Evolutionary conservation across 225 moss, liverwort and hornwort species (phyloP), one percentile per base, ranked within the genome.

Genomic region (Marchantia polymorpha): DNA sequence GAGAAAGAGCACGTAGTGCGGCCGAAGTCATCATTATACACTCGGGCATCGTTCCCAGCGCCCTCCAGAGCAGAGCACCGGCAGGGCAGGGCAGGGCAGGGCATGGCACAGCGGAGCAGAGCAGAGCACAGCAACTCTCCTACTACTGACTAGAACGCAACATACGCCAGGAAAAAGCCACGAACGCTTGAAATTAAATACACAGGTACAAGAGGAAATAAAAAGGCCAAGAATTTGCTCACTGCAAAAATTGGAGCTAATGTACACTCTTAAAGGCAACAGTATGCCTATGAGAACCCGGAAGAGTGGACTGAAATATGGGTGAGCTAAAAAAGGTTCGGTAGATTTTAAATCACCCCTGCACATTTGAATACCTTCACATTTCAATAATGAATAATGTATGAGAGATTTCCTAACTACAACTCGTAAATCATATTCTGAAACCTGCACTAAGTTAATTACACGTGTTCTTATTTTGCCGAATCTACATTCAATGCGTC

Each of bases 231-330:
- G 67, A 68, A 74, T 75, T 66, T 73, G 71, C 65, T 77, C 76
- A 55, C 48, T 74, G 70, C 70, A 58, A 77, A 65, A 64, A 72
- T 69, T 71, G 80, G 80, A 80, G 72, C 54, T 76, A 81, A 59
- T 72, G 72, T 84, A 84, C 84, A 81, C 81, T 81, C 77, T 73
- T 73, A 17, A n/a, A 74, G 72, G 51, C 30, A 27, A 49, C 27
- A 20, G 65, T 58, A 60, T 63, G 39, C 78, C 55, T 22, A 3
- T n/a, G 27, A 46, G 17, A 31, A 54, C 75, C 46, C 23, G 73
- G 68, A 27, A 30, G 25, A 69, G 19, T 30, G 68, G 69, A 69
- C 79, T 69, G 60, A 58, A 60, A 51, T 79, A 74, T 56, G 47
- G 78, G 55, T 69, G 75, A 58, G 60, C 48, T 71, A 60, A 3